Base-by-base conservation (phyloP, 2,329 filamentous ascomycete species). In the Xylariomycetidae sp. region DNA sequence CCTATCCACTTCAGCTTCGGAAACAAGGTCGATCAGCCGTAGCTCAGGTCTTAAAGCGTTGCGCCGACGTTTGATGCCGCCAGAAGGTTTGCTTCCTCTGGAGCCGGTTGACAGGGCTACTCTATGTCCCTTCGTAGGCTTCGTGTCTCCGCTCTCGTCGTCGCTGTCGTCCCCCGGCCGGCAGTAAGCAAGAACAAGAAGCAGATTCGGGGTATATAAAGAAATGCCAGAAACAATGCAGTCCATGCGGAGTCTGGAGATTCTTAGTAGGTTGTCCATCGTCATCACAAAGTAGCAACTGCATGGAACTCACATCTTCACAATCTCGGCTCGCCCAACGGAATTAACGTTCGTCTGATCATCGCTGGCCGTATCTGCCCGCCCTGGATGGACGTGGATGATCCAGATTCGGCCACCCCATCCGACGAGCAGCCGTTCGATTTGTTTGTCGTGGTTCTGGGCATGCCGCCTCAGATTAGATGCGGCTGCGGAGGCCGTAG, bases 321-420 rank as follows among this genome's bases (percentile, higher is more conserved):
- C 79, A 56, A 96, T 90, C 56, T 95, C 87, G 31, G 87, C 89
- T 47, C 79, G 82, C 19, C 87, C 90, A 47, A 83, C 74, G 29
- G 76, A 80, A 52, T 72, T 79, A 53, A 87, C 82, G 31, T 80
- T 79, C 20, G 71, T 75, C n/a, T n/a, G n/a, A n/a, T n/a, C n/a
- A 50, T 81, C 67, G 51, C 77, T 85, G 19, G 78, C 82, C 29
- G 74, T 63, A 4, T 78, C 77, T 26, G 74, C 56, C n/a, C 77
- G 76, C 10, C 84, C 84, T 5, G 85, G 79, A 53, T 89, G 83
- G 13, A 98, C 82, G 57, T 95, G 83, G 34, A 98, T 82, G 32
- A 98, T 82, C 92, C 92, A 98, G 34, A 95, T 86, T 1, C 85
- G 94, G 37, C 89, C 84, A 40, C 92, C 92, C 92, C 93, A 98